Base-by-base conservation (phyloP, 805 yeast species). In the Cyberlindnera maclurae region DNA sequence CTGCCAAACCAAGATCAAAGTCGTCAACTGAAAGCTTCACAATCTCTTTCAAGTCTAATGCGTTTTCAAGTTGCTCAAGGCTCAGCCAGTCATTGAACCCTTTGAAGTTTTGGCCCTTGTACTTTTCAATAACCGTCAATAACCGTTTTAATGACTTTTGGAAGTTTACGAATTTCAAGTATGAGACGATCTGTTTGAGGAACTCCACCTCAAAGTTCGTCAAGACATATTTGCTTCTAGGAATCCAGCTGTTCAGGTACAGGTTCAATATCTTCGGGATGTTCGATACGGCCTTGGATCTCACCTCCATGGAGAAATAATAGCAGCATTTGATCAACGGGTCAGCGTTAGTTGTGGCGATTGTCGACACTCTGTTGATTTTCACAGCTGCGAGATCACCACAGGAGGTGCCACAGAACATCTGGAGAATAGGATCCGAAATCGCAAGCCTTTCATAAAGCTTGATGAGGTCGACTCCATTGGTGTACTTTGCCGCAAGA, bases 201-300 rank as follows among this genome's bases (percentile, higher is more conserved):
- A 54, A 50, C 6, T 28, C 31, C 3, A 38, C 5, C 31, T 55
- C 59, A 36, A 52, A 42, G 2, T 33, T 11, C 0, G 54, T 36
- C 15, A 46, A 26, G 1, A 31, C 22, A 3, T 17, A 34, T 33
- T 38, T 51, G 37, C 44, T 48, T 20, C 43, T 46, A 4, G 42
- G 39, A 6, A 60, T 27, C 65, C 70, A 64, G 33, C 57, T 55
- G 8, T 44, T 47, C 9, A 54, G 40, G 38, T 62, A 65, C n/a
- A 51, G 42, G 10, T 51, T 46, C 1, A 61, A 37, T 15, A 67
- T 57, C 33, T 57, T 55, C 1, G 42, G 43, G 11, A 67, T 43
- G 36, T 65, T 64, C 3, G 37, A 17, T 11, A 56, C 54, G 4
- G 61, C 51, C 31, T 56, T 58, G 11, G 58, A 44, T 20, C 50